phyloP scores from a whole-genome alignment of 73 alveolate species.

The Tetrahymena borealis region DNA sequence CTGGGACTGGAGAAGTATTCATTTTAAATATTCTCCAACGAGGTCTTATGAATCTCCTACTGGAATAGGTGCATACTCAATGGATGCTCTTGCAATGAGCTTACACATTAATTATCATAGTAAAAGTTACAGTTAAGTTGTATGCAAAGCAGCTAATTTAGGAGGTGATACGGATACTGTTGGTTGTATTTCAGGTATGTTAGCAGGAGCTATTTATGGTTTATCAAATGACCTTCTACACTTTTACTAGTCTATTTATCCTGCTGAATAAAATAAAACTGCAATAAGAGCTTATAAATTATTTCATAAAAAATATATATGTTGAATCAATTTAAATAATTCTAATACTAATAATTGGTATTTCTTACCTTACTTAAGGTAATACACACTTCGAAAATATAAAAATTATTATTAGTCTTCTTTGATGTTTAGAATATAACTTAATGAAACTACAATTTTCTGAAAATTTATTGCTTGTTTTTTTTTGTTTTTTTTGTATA shows the following conservation, averaged over 20 bases:
- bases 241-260: background rate
- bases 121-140: background rate
- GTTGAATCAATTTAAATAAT: background rate
- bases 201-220: conserved; percentile 18
- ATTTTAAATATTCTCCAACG: conserved; percentile 1
- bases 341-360: too few species aligned
- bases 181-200: background rate
- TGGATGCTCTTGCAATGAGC: background rate
- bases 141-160: background rate
- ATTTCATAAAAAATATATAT: background rate
- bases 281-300: background rate
- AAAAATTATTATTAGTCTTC: too few species aligned
- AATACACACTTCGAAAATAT: too few species aligned
- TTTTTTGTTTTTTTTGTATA: too few species aligned
- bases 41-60: background rate
- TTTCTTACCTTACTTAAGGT: too few species aligned
- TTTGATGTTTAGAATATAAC: too few species aligned
- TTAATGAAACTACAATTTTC: too few species aligned
- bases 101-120: background rate
- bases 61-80: background rate
- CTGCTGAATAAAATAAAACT: background rate
- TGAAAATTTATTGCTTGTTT: too few species aligned
- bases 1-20: background rate
- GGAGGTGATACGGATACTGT: conserved; percentile 11
- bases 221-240: background rate